Base-by-base conservation (phyloP, 2,329 filamentous ascomycete genomes). In the Cadophora gregata region DNA sequence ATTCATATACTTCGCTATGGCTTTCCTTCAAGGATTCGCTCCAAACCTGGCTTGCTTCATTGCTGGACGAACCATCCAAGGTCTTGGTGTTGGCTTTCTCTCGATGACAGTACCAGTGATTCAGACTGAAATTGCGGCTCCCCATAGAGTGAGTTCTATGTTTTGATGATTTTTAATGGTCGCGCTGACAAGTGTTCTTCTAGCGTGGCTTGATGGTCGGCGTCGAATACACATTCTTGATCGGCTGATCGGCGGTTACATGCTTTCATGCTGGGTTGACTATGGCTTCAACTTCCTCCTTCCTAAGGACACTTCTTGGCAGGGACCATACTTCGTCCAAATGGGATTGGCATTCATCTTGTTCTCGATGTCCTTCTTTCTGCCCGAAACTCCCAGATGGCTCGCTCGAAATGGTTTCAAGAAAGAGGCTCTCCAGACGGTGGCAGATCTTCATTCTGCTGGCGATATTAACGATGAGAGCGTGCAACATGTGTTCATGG, bases 361-460 rank as follows among this genome's bases (percentile, higher is more conserved):
- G 4, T 63, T 56, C 48, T 21, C 50, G 31, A 63, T 63, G 61
- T 63, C 61, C 1, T 63, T 63, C 36, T 42, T 63, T 50, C 21
- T 63, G 2, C 61, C 47, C 19, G 61, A 63, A 12, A 63, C 61
- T 45, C 61, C 48, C 4, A 55, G 61, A 31, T 81, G 80, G 79
- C 72, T 81, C 5, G 79, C 79, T 12, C 77, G 76, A 59, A 80
- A 80, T 63, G 79, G 78, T 0, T 80, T 79, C 61, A 76, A 76
- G 73, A 60, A 79, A 51, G 79, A 81, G 66, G 75, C 75, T 61
- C 72, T 80, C 6, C 79, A 79, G 62, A 80, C 78, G 0, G 72
- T 81, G n/a, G 79, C 79, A 10, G 79, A 80, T 64, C 70, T 81
- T 1, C 79, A 81, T 63, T 74, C 78, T 0, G 65, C 75, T 27